A percentile compares a stretch with the other conserved stretches of the same genome.
Evolutionary conservation across 2,329 filamentous ascomycete genomes (phyloP).

Genomic region (Cylindrodendrum hubeiense): DNA sequence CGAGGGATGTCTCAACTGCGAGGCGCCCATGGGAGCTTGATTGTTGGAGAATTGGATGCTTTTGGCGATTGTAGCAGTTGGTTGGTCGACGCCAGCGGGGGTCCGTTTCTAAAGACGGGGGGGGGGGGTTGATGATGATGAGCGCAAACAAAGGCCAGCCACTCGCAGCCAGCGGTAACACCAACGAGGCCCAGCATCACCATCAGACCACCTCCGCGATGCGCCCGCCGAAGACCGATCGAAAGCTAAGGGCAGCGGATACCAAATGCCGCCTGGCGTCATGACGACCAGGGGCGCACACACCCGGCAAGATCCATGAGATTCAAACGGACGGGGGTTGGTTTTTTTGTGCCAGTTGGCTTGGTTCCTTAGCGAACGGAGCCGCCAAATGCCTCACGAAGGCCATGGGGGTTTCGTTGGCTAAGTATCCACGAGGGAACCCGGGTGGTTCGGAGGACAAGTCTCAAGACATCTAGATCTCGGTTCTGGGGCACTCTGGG

Average conservation of each 20-base stretch:
- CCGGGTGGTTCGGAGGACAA: slow-evolving; percentile 9
- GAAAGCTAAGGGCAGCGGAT: background rate
- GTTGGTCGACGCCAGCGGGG: slow-evolving; percentile 5
- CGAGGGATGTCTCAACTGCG: slow-evolving; percentile 16
- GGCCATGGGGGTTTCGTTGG: background rate
- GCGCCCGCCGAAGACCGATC: slow-evolving; percentile 2
- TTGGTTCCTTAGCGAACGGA: background rate
- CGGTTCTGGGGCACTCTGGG: slow-evolving; percentile 1
- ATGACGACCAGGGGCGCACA: background rate
- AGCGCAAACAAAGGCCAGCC: background rate
- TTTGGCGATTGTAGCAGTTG: background rate
- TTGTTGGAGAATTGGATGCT: slow-evolving; percentile 1
- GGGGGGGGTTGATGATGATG: background rate
- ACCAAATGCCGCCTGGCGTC: slow-evolving; percentile 1
- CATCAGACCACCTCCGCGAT: slow-evolving; percentile 4
- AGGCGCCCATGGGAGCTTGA: slow-evolving; percentile 14
- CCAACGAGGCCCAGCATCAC: background rate
- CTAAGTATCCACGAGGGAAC: background rate
- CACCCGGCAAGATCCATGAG: slow-evolving; percentile 4
- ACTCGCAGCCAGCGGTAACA: background rate
- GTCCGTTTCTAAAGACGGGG: background rate
- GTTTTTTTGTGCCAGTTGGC: background rate
- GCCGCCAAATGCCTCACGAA: background rate
- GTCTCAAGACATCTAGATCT: slow-evolving; percentile 4
- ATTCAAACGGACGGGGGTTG: background rate